phyloP scores from a whole-genome alignment of 2,329 filamentous ascomycete species.

The Stagonosporopsis rhizophila region DNA sequence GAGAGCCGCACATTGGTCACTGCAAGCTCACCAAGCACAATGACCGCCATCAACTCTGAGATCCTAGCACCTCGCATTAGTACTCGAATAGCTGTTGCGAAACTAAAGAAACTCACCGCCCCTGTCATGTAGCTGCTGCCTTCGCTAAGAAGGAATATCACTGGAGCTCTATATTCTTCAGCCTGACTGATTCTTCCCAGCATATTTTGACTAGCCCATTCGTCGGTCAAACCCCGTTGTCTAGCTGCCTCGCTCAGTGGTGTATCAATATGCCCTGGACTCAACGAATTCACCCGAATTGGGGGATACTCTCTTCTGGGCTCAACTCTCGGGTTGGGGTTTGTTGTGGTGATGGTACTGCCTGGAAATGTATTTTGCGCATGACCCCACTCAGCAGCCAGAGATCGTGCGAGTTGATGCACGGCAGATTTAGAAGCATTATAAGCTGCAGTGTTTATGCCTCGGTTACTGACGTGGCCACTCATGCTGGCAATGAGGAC shows the following conservation, averaged over 20 bases:
- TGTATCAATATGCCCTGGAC: slow-evolving; percentile 63
- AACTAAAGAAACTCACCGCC: neutral
- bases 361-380: slow-evolving; percentile 51
- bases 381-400: slow-evolving; percentile 59
- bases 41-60: slow-evolving; percentile 55
- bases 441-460: slow-evolving; percentile 56
- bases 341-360: slow-evolving; percentile 29
- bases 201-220: slow-evolving; percentile 46
- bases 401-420: slow-evolving; percentile 58
- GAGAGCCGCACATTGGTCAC: neutral
- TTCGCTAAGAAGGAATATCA: slow-evolving; percentile 42
- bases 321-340: slow-evolving; percentile 22
- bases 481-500: slow-evolving; percentile 47
- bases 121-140: slow-evolving; percentile 69
- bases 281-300: slow-evolving; percentile 61
- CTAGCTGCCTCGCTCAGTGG: slow-evolving; percentile 40
- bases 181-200: slow-evolving; percentile 44
- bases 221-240: slow-evolving; percentile 39
- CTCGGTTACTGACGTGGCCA: slow-evolving; percentile 45
- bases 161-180: slow-evolving; percentile 33
- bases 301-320: slow-evolving; percentile 38
- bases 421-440: slow-evolving; percentile 64
- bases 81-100: neutral
- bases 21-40: slow-evolving; percentile 36
- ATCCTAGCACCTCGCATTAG: slow-evolving; percentile 27